Percentiles rank a stretch among this genome's conserved stretches.
Evolutionary conservation across 2,329 filamentous ascomycete genomes (phyloP).

Genomic region (Aschersonia sp.): DNA sequence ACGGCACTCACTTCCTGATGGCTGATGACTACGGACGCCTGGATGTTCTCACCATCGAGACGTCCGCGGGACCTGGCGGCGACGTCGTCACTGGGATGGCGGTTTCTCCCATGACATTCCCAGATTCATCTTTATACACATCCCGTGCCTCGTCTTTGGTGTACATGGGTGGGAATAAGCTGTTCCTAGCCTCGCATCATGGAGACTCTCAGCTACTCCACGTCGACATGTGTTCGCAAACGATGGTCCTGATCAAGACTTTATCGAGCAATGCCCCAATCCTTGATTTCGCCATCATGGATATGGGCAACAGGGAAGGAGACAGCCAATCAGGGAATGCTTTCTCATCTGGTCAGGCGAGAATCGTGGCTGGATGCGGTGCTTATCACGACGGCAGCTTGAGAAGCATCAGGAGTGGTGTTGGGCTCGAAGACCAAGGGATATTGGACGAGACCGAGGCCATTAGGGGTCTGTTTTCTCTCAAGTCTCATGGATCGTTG

Average conservation of each 20-base stretch:
- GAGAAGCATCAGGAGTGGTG: constrained; percentile 81
- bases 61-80: constrained; percentile 47
- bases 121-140: constrained; percentile 25
- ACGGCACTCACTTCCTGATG: constrained; percentile 70
- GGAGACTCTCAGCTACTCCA: constrained; percentile 78
- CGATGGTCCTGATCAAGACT: constrained; percentile 56
- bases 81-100: constrained; percentile 59
- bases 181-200: constrained; percentile 86
- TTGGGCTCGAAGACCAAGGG: constrained; percentile 79
- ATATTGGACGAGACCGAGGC: constrained; percentile 65
- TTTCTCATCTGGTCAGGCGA: constrained; percentile 87
- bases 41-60: constrained; percentile 67
- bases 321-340: constrained; percentile 65
- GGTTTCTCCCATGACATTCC: constrained; percentile 31
- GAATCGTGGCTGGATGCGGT: constrained; percentile 85
- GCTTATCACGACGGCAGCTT: constrained; percentile 80
- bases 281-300: constrained; percentile 89
- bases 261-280: constrained; percentile 71
- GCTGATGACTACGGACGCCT: constrained; percentile 83
- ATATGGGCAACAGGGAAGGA: constrained; percentile 74
- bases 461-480: constrained; percentile 57
- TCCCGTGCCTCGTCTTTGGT: constrained; percentile 67
- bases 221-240: constrained; percentile 25
- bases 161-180: constrained; percentile 55
- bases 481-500: constrained; percentile 34